A percentile compares a stretch with the other conserved stretches of the same genome.
phyloP scores from a whole-genome alignment of 352 stramenopile genomes.

The Phytophthora quininea region DNA sequence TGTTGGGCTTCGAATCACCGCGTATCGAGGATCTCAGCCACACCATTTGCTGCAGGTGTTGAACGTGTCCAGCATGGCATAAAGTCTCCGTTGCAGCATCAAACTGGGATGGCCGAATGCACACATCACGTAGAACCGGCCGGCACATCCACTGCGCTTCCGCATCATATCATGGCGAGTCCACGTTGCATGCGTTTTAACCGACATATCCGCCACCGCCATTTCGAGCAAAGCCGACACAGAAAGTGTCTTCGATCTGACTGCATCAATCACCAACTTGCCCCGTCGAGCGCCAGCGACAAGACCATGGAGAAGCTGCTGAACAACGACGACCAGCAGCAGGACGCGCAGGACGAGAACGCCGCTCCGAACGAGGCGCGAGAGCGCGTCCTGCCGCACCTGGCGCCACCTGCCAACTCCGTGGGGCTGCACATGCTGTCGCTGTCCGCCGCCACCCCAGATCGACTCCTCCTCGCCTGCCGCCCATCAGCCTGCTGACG shows the following conservation, averaged over 20 bases:
- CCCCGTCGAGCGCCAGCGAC: conserved; percentile 23
- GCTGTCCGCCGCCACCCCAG: conserved; percentile 2
- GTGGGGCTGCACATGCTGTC: conserved; percentile 42
- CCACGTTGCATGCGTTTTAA: no score
- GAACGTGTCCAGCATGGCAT: no score
- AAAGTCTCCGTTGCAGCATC: no score
- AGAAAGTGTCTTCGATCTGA: conserved; percentile 4
- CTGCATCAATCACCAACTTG: conserved; percentile 29
- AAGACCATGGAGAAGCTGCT: conserved; percentile 39
- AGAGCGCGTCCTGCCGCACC: conserved; percentile 18
- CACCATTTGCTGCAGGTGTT: no score
- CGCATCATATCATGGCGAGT: not conserved
- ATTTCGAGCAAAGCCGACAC: conserved; percentile 33
- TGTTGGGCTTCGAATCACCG: no score
- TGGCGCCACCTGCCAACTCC: conserved; percentile 26
- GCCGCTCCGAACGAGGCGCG: conserved; percentile 2
- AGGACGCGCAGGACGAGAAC: conserved; percentile 14
- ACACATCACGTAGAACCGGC: no score
- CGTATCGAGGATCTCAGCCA: no score
- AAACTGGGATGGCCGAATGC: no score
- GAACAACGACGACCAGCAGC: conserved; percentile 26
- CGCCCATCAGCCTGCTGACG: conserved; percentile 58
- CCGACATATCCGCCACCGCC: no score
- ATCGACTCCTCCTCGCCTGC: conserved; percentile 32
- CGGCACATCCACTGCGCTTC: no score